Evolutionary conservation across 495 filamentous ascomycete genomes (phyloP).

Genomic region (Xylaria flabelliformis): DNA sequence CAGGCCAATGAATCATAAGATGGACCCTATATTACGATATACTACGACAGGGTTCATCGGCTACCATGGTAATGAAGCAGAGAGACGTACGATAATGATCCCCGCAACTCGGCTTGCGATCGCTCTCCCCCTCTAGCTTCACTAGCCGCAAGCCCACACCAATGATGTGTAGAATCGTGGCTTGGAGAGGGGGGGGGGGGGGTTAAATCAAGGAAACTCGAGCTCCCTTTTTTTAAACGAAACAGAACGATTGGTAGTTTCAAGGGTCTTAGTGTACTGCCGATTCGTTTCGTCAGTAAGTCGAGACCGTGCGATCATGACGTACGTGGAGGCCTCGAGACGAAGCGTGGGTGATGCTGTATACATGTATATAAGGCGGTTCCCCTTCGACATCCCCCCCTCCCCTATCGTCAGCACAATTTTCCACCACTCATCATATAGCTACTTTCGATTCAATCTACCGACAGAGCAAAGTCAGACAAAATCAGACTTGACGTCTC

Average conservation of each 20-base stretch:
- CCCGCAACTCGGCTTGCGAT: not conserved
- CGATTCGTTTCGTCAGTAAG: slow-evolving; percentile 2
- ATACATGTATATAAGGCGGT: not conserved
- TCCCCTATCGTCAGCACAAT: not conserved
- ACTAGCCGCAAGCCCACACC: not conserved
- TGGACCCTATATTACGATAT: not conserved
- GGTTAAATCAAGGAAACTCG: not conserved
- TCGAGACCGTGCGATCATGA: not conserved
- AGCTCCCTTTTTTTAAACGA: not conserved
- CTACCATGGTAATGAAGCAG: not conserved
- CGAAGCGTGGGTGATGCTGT: not conserved
- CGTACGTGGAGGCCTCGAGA: slow-evolving; percentile 8
- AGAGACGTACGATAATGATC: not conserved
- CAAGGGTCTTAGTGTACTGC: not conserved
- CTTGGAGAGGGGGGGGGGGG: not conserved
- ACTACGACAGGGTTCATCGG: not conserved
- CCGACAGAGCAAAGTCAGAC: not conserved
- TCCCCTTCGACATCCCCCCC: not conserved
- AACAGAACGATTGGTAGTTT: not conserved
- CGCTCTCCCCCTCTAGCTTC: not conserved
- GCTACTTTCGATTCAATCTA: not conserved
- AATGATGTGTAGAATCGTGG: not conserved
- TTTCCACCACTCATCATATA: not conserved
- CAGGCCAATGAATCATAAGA: slow-evolving; percentile 2
- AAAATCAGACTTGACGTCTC: not conserved